Evolutionary conservation across 2,329 filamentous ascomycete species (phyloP), one percentile per base, ranked within the genome.

Genomic region (Nannizziopsis barbatae): DNA sequence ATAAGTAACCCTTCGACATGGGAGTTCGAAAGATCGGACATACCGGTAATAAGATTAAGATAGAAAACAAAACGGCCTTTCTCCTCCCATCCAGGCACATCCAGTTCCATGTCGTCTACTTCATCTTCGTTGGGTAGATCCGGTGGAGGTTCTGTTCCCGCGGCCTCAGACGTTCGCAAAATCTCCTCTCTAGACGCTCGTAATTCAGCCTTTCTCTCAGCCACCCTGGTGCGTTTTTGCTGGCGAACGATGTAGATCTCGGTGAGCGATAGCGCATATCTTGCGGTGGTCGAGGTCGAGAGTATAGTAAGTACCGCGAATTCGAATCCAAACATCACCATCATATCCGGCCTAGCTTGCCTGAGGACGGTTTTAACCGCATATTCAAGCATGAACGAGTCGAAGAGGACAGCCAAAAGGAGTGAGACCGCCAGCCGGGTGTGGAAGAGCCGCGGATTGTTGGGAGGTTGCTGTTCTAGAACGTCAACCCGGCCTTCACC

Each of bases 241-340:
- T 77, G 74, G 60, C 79, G 79, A 47, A 84, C 76, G 45, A 95
- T 83, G 42, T 76, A 76, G 41, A 84, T 78, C 65, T 98, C 92
- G 7, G 81, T 72, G 38, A 95, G 67, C 2, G 84, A 85, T 44
- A 96, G 76, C 15, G 77, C 65, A 65, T 98, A 98, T 51, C 89
- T 81, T 47, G 80, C 73, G 1, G 79, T 75, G 0, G 88, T 95
- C 42, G 90, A 88, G 45, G 80, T 73, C 0, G 90, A 94, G 45
- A 81, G 82, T 8, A 93, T 83, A 2, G 80, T 75, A 52, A 96
- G 71, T 38, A 98, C 81, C 33, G 90, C 89, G 62, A 96, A 96
- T 65, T 98, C 92, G 58, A 98, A 98, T 5, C 93, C 80, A 61
- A 98, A 98, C 88, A 98, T 96, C 54, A 98, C 88, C 88, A 96